Percentiles rank a stretch among this genome's conserved stretches.
phyloP scores from a whole-genome alignment of 805 yeast genomes.

The Tetrapisispora pingtungensis region DNA sequence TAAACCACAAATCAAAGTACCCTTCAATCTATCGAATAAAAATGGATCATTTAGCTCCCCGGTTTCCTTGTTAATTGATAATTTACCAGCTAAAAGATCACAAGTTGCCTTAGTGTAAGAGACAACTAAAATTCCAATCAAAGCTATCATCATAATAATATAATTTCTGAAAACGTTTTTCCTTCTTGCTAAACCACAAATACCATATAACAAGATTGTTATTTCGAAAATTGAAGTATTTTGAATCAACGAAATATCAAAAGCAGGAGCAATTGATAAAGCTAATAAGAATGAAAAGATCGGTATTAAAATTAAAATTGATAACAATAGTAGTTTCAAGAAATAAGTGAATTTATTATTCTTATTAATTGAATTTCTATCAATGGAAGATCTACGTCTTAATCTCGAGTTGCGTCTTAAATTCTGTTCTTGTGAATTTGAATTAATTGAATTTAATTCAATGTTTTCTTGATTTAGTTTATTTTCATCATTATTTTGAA shows the following conservation, averaged over 20 bases:
- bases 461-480: background rate
- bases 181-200: conserved; percentile 20
- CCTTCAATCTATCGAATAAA: conserved; percentile 28
- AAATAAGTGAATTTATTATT: conserved; percentile 5
- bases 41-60: conserved; percentile 30
- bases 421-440: background rate
- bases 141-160: conserved; percentile 20
- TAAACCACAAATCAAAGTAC: conserved; percentile 26
- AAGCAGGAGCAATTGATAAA: conserved; percentile 23
- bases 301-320: conserved; percentile 14
- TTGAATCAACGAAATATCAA: conserved; percentile 26
- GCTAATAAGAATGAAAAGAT: conserved; percentile 18
- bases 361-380: background rate
- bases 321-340: conserved; percentile 12
- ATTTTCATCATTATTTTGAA: background rate
- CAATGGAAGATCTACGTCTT: background rate
- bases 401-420: background rate
- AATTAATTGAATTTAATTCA: background rate
- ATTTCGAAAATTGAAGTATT: conserved; percentile 27
- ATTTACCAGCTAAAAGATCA: conserved; percentile 26
- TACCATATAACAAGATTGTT: conserved; percentile 24
- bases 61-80: conserved; percentile 25
- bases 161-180: conserved; percentile 21
- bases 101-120: conserved; percentile 28
- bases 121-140: conserved; percentile 22